phyloP scores from a whole-genome alignment of 768 basidiomycete species.

The Lyophyllum atratum region DNA sequence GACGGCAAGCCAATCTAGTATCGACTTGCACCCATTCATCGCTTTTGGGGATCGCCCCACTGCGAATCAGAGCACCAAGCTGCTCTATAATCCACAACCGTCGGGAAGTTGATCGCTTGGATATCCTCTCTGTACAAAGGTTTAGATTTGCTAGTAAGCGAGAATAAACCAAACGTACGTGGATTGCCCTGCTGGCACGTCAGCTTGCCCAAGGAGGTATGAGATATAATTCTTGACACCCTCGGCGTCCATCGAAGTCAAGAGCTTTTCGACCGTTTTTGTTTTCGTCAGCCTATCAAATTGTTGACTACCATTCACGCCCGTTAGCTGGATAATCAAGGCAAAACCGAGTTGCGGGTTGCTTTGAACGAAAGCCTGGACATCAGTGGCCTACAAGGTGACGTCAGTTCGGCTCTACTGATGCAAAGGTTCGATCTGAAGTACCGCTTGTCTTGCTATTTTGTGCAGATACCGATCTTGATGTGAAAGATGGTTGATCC shows the following conservation, averaged over 20 bases:
- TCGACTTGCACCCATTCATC: constrained; percentile 74
- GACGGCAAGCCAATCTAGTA: constrained; percentile 82
- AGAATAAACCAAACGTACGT: constrained; percentile 35
- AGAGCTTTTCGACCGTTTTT: constrained; percentile 86
- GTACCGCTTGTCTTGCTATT: constrained; percentile 79
- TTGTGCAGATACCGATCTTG: constrained; percentile 89
- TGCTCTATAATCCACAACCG: constrained; percentile 89
- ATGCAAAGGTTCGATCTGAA: not conserved
- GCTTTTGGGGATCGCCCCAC: constrained; percentile 75
- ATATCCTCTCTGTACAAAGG: constrained; percentile 39
- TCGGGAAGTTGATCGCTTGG: constrained; percentile 51
- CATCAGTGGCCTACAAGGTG: constrained; percentile 60
- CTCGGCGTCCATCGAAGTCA: constrained; percentile 68
- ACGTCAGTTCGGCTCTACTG: not conserved
- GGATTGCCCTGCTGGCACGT: constrained; percentile 43
- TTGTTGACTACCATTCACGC: constrained; percentile 78
- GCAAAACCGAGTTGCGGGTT: constrained; percentile 84
- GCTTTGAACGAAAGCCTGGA: constrained; percentile 72
- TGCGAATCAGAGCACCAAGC: constrained; percentile 73
- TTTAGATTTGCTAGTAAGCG: constrained; percentile 5
- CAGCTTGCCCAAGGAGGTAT: constrained; percentile 66
- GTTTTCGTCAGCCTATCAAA: constrained; percentile 94
- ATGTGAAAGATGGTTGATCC: constrained; percentile 94
- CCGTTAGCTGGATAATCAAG: constrained; percentile 82
- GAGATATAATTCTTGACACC: constrained; percentile 80